Evolutionary conservation across 371 early-diverging fungal species (phyloP).

Genomic region (Cokeromyces recurvatus): DNA sequence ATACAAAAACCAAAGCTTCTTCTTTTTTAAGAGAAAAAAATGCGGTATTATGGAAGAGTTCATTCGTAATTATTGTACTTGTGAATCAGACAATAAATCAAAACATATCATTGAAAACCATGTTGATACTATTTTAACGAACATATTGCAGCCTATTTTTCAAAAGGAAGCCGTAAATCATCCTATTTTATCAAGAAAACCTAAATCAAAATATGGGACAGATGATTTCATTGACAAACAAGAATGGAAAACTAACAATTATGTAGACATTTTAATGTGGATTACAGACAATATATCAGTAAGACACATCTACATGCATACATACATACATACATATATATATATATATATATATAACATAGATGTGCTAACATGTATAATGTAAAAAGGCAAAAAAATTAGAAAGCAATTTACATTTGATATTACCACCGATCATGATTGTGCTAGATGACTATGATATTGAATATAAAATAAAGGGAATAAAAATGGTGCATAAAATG

Average conservation of each 20-base stretch:
- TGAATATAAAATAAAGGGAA: constrained; percentile 24
- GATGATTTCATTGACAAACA: constrained; percentile 23
- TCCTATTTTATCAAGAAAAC: constrained; percentile 11
- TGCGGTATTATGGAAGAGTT: constrained; percentile 10
- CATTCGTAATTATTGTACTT: constrained; percentile 4
- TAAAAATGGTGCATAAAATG: constrained; percentile 21
- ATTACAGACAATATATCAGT: constrained; percentile 16
- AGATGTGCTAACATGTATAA: no score
- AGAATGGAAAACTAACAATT: constrained; percentile 19
- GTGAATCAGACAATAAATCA: constrained; percentile 5
- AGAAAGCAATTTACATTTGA: constrained; percentile 13
- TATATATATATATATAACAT: no score
- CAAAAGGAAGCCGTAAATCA: constrained; percentile 10
- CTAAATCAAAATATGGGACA: constrained; percentile 13
- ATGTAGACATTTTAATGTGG: constrained; percentile 24
- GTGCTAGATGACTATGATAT: constrained; percentile 34
- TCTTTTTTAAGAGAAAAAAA: no score
- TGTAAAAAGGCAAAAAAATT: constrained; percentile 11
- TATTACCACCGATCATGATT: constrained; percentile 29
- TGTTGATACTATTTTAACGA: constrained; percentile 10
- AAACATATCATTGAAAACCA: constrained; percentile 13
- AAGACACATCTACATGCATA: no score
- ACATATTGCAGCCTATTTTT: constrained; percentile 14
- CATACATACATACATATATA: no score
- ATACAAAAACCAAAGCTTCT: no score